Conservation (phyloP, 192 early-diverging fungal genomes). For the Coemansia interrupta region DNA sequence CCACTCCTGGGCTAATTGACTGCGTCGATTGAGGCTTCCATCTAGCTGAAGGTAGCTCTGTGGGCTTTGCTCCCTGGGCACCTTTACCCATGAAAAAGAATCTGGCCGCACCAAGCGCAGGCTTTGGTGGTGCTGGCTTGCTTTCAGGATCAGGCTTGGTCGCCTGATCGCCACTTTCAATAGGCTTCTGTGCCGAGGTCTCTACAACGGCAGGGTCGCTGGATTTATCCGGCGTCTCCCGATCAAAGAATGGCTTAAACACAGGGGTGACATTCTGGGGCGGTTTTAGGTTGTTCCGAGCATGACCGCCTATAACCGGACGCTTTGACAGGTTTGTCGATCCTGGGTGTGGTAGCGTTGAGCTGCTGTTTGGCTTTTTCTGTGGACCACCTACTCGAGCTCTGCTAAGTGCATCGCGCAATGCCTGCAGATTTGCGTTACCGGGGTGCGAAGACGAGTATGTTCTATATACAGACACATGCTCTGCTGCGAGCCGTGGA, state of each 20-base stretch:
- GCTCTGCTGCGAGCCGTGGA: no score
- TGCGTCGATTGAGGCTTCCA: not conserved
- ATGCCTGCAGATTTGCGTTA: no score
- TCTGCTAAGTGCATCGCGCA: no score
- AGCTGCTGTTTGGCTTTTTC: no score
- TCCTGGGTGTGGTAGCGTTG: no score
- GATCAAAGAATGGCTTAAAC: constrained; percentile 19
- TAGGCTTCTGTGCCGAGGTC: not conserved
- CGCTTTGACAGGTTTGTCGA: constrained; percentile 10
- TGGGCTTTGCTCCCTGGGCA: not conserved
- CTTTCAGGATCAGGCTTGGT: not conserved
- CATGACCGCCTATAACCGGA: constrained; percentile 17
- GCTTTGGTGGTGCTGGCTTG: not conserved
- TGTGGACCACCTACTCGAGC: no score
- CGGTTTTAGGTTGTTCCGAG: constrained; percentile 25
- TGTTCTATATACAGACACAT: no score
- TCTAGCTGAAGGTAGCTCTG: constrained; percentile 12
- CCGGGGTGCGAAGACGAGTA: no score
- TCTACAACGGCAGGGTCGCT: not conserved
- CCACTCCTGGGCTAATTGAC: not conserved
- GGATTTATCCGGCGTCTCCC: constrained; percentile 6
- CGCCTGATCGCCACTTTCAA: not conserved
- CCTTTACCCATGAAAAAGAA: constrained; percentile 18
- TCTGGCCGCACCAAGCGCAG: constrained; percentile 2
- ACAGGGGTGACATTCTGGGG: constrained; percentile 8